Base-by-base conservation (phyloP, 2,329 filamentous ascomycete genomes). In the Arthroderma sp. region DNA sequence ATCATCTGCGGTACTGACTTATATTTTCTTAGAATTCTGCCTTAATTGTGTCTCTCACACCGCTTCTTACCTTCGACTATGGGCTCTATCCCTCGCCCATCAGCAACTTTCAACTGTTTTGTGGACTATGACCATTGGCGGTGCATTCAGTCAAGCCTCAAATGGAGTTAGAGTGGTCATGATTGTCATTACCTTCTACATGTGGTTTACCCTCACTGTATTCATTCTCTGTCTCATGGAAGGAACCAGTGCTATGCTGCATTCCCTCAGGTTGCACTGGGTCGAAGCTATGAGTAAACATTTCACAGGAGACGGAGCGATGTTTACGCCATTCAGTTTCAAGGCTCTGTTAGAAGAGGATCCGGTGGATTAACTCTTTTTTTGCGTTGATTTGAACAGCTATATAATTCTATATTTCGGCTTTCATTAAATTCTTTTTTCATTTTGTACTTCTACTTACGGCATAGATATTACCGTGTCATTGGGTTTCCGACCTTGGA, bases 21-120 rank as follows among this genome's bases (percentile, higher is more conserved):
- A 32, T 39, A 11, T 32, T 38, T 41, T 34, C 40, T 33, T 54
- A 87, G 86, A 98, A 74, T 98, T 98, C 72, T 98, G 91, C 63
- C 75, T 98, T 56, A 98, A 98, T 73, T 96, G 89, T 65, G 89
- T 98, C 51, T 98, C 91, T 29, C 91, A 98, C 69, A 98, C 93
- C 4, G 91, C 91, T 4, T 98, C 91, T 1, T 98, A 98, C 68
- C 83, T 98, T 40, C 91, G 91, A 72, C 83, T 98, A 38, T 98
- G 91, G 91, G 91, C 91, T 30, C 68, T 98, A 56, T 98, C 91
- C 1, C 81, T 98, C 48, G 91, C 91, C 30, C 91, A 98, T 72
- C 91, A 98, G 65, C 91, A 96, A 74, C 80, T 98, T 49, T 94
- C 86, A 40, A 83, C 88, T 52, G 91, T 98, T 51, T 76, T 98